phyloP scores from a whole-genome alignment of 768 basidiomycete genomes.

The Artomyces pyxidatus region DNA sequence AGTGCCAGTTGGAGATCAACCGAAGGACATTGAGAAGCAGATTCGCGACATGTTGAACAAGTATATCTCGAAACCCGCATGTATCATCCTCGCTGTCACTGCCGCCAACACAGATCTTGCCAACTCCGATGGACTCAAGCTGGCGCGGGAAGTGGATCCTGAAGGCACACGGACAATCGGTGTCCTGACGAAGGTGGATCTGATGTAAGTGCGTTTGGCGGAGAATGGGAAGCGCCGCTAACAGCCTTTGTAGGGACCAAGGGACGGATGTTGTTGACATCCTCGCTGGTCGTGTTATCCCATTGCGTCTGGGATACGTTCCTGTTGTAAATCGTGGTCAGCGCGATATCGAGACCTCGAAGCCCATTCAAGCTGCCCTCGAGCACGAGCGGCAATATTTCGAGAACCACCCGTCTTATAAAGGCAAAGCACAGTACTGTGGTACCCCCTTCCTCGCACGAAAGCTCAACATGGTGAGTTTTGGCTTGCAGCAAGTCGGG shows the following conservation, averaged over 20 bases:
- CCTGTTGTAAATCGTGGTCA: constrained; percentile 99
- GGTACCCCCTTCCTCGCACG: constrained; percentile 95
- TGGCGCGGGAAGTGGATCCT: constrained; percentile 95
- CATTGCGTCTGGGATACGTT: constrained; percentile 92
- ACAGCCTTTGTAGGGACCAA: constrained; percentile 78
- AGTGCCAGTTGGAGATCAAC: constrained; percentile 94
- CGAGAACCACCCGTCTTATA: constrained; percentile 89
- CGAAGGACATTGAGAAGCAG: constrained; percentile 94
- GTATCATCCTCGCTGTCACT: constrained; percentile 95
- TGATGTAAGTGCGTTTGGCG: constrained; percentile 94
- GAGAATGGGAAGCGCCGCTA: too few relatives aligned
- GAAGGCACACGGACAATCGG: constrained; percentile 96
- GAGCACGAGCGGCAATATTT: constrained; percentile 91
- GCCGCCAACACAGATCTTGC: constrained; percentile 96
- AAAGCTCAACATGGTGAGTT: constrained; percentile 80
- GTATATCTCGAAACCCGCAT: constrained; percentile 91
- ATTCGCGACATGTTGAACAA: constrained; percentile 95
- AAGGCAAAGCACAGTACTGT: constrained; percentile 90
- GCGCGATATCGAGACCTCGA: constrained; percentile 88
- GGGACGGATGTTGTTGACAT: constrained; percentile 99
- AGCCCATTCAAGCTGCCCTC: constrained; percentile 77
- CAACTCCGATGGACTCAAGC: constrained; percentile 94
- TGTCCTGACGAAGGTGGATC: constrained; percentile 95
- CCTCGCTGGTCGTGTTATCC: constrained; percentile 93
- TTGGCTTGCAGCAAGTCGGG: neutral